Base-by-base conservation (phyloP, 2,329 filamentous ascomycete species). In the Paradendryphiella salina region DNA sequence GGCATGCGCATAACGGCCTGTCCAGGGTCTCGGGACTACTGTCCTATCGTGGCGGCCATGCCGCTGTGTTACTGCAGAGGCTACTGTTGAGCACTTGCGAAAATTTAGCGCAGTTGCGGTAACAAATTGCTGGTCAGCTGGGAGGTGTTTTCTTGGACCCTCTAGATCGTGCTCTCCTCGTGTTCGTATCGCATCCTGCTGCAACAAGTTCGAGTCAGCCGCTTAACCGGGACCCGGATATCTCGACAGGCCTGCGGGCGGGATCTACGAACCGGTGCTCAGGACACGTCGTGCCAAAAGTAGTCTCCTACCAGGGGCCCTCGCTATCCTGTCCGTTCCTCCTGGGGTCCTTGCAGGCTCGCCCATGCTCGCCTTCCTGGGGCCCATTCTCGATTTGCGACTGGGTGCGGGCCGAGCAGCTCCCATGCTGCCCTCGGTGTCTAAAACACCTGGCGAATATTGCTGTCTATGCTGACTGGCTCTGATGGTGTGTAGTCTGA, bases 241-340 rank as follows among this genome's bases (percentile, higher is more conserved):
- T 51, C 38, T 51, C 49, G 48, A 53, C 57, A 60, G 49, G 55
- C 51, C 52, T 57, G 52, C 67, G 67, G 66, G 68, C 68, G 64
- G 63, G 69, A 72, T 72, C 70, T 69, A 64, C 68, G 64, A 72
- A 71, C 68, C 64, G 63, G 63, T 68, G 64, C 65, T 64, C 57
- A 62, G 57, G 57, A 66, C 65, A 69, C 67, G 65, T 68, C 67
- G 64, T 68, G 63, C 63, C 64, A 70, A 66, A 70, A 68, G 50
- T 52, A 62, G 64, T 63, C 49, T 44, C 49, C 52, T 56, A 46
- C 46, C 59, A 47, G 60, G 68, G 65, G 54, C 54, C 52, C 56
- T 57, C 49, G 55, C 46, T 46, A 45, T 47, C 48, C 50, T 58
- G 49, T 51, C 54, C 46, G 45, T 41, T 48, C 46, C 48, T 48